A percentile compares a stretch with the other conserved stretches of the same genome.
Conservation (phyloP, 1,284 basidiomycete genomes). For the Blastosporella zonata region DNA sequence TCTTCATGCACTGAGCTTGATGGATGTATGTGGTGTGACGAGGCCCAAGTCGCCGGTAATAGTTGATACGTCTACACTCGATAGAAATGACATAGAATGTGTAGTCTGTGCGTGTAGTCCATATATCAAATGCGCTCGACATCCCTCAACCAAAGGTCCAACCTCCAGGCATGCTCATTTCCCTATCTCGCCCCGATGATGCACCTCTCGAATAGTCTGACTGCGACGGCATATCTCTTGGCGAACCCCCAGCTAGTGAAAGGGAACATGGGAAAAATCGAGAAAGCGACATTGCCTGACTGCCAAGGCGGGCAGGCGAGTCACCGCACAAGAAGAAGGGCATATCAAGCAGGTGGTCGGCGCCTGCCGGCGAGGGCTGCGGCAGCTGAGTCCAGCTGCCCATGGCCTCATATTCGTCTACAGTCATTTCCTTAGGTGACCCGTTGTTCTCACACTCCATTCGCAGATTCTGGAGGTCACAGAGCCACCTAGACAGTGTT, state of each 20-base stretch:
- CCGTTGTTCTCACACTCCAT: slow-evolving; percentile 14
- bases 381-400: slow-evolving; percentile 46
- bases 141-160: slow-evolving; percentile 13
- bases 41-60: too few species aligned
- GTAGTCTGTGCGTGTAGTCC: not conserved
- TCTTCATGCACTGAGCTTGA: too few species aligned
- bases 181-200: slow-evolving; percentile 1
- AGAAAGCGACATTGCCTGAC: not conserved
- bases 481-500: slow-evolving; percentile 39
- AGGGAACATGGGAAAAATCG: slow-evolving; percentile 3
- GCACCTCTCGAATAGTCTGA: not conserved
- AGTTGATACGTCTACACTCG: too few species aligned
- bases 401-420: slow-evolving; percentile 42
- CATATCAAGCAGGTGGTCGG: not conserved
- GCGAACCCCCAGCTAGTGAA: slow-evolving; percentile 2
- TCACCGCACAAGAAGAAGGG: not conserved
- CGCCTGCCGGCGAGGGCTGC: not conserved
- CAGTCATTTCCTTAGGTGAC: slow-evolving; percentile 7
- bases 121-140: not conserved
- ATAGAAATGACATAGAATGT: too few species aligned
- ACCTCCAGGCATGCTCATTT: slow-evolving; percentile 21
- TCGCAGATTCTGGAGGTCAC: slow-evolving; percentile 23
- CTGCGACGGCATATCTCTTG: not conserved
- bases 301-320: not conserved
- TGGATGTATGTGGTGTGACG: too few species aligned